A percentile compares a stretch with the other conserved stretches of the same genome.
These are phyloP conservation scores for Ophiostoma populinum DNA, from an alignment of 2,329 filamentous ascomycete species.

Conservation along the genomic window DNA sequence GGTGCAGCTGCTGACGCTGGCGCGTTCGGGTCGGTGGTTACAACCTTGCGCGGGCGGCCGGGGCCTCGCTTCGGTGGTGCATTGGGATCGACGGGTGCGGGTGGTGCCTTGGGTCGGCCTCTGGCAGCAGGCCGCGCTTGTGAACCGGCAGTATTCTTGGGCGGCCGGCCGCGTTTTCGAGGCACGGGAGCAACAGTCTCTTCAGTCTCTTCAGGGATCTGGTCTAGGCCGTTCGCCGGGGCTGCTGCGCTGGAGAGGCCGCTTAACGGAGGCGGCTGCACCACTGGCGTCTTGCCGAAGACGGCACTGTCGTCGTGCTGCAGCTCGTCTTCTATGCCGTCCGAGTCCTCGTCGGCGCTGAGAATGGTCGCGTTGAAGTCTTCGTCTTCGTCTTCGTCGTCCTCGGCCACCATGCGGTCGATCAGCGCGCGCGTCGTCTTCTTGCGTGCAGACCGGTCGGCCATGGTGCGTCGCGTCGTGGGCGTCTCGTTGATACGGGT, in stretches of 20 bases:
- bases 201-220: neutral
- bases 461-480: conserved; percentile 42
- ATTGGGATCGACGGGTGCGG: conserved; percentile 17
- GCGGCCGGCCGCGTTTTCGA: conserved; percentile 22
- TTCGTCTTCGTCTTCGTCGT: conserved; percentile 56
- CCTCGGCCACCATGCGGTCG: conserved; percentile 48
- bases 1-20: conserved; percentile 13
- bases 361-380: conserved; percentile 55
- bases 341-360: conserved; percentile 29
- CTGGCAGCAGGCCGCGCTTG: too few relatives aligned
- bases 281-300: too few relatives aligned
- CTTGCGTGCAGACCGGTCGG: conserved; percentile 69
- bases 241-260: too few relatives aligned
- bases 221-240: neutral
- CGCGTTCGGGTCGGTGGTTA: conserved; percentile 15
- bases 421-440: conserved; percentile 70
- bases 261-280: too few relatives aligned
- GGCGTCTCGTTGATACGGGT: conserved; percentile 29
- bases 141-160: conserved; percentile 7
- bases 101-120: conserved; percentile 9
- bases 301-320: too few relatives aligned
- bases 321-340: conserved; percentile 10
- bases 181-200: conserved; percentile 19
- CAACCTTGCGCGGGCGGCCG: conserved; percentile 10
- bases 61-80: conserved; percentile 18